phyloP scores from a whole-genome alignment of 257 asterid genomes.

The Verbascum thapsus region DNA sequence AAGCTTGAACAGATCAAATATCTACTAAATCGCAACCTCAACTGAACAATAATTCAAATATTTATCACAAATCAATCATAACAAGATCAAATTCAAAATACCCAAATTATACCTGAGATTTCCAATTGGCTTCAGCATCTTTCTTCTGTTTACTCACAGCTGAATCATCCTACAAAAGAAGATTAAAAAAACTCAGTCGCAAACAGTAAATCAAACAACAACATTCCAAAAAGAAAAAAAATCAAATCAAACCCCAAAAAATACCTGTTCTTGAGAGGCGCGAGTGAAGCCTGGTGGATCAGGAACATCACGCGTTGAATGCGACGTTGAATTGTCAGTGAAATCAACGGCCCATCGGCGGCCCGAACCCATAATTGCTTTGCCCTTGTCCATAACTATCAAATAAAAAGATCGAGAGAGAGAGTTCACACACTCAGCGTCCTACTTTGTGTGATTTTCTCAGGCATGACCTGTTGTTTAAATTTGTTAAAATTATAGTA shows the following conservation, averaged over 20 bases:
- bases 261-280: constrained; percentile 86
- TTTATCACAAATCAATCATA: not conserved
- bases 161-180: constrained; percentile 69
- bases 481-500: no score
- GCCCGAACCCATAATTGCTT: constrained; percentile 73
- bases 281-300: constrained; percentile 92
- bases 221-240: not conserved
- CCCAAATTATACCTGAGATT: constrained; percentile 54
- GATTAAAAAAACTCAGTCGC: not conserved
- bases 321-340: constrained; percentile 72
- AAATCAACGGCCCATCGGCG: constrained; percentile 92
- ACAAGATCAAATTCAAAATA: not conserved
- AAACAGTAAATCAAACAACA: not conserved
- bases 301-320: constrained; percentile 77
- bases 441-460: not conserved
- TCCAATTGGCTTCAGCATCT: constrained; percentile 92
- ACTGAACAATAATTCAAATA: not conserved
- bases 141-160: constrained; percentile 77
- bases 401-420: no score
- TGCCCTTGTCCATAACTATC: constrained; percentile 72
- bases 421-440: constrained; percentile 5
- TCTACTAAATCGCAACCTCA: constrained; percentile 21
- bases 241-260: constrained; percentile 5
- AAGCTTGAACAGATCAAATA: no score
- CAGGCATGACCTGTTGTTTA: no score